These are phyloP conservation scores for Pelargonium australe DNA, from an alignment of 441 rosid species.

Conservation along the genomic window DNA sequence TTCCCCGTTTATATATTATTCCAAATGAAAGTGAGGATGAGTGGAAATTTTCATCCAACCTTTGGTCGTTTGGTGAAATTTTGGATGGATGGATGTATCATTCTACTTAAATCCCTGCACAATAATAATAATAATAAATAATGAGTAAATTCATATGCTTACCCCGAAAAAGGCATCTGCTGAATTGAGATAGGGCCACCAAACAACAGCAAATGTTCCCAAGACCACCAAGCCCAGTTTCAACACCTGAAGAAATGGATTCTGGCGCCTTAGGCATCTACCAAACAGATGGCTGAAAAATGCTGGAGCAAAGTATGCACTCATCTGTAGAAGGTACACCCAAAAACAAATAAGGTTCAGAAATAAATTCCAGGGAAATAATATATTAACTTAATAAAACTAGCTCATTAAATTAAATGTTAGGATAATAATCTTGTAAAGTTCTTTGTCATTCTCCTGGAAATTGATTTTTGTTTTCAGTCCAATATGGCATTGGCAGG, in stretches of 20 bases:
- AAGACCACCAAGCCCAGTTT: conserved; percentile 65
- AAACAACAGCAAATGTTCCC: conserved; percentile 63
- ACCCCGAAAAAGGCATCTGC: conserved; percentile 57
- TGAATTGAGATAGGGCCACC: conserved; percentile 86
- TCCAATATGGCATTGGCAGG: too few species aligned
- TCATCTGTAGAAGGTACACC: conserved; percentile 49
- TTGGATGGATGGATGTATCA: too few species aligned
- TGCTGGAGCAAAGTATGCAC: conserved; percentile 90
- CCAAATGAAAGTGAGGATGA: too few species aligned
- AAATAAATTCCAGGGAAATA: not conserved
- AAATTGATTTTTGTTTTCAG: not conserved
- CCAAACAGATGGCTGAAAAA: conserved; percentile 85
- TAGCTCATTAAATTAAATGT: not conserved
- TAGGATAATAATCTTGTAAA: not conserved
- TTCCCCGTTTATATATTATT: too few species aligned
- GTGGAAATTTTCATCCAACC: too few species aligned
- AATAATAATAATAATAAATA: too few species aligned
- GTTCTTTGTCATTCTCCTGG: not conserved
- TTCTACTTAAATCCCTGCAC: too few species aligned
- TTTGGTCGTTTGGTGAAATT: too few species aligned
- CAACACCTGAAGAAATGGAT: conserved; percentile 52
- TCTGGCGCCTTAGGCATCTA: conserved; percentile 61
- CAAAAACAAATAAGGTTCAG: conserved; percentile 3
- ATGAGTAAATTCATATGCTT: conserved; percentile 16
- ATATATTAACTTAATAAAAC: not conserved